phyloP scores from a whole-genome alignment of 2,329 filamentous ascomycete genomes.

The Fusarium gaditjirri region DNA sequence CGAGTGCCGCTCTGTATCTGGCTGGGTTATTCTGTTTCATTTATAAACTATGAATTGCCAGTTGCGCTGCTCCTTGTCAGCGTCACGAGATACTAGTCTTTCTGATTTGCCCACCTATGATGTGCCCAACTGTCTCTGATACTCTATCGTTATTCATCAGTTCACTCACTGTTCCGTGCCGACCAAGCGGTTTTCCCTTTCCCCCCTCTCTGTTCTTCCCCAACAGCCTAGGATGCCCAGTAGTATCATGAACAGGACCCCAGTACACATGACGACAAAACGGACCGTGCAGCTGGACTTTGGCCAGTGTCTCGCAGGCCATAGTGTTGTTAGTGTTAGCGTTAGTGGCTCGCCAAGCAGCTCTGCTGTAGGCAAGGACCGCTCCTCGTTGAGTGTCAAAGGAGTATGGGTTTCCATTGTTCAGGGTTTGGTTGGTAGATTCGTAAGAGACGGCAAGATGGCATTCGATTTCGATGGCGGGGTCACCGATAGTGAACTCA shows the following conservation, averaged over 20 bases:
- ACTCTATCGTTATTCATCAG: slow-evolving; percentile 27
- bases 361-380: slow-evolving; percentile 3
- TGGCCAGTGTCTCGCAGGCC: slow-evolving; percentile 36
- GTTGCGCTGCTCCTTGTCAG: slow-evolving; percentile 10
- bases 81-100: slow-evolving; percentile 25
- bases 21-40: slow-evolving; percentile 13
- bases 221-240: slow-evolving; percentile 6
- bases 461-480: neutral
- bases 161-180: slow-evolving; percentile 2
- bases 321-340: slow-evolving; percentile 4
- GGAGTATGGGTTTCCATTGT: slow-evolving; percentile 26
- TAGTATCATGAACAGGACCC: slow-evolving; percentile 3
- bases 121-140: slow-evolving; percentile 23
- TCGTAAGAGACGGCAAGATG: neutral
- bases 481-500: neutral
- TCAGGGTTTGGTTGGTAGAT: slow-evolving; percentile 35
- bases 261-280: slow-evolving; percentile 39
- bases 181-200: slow-evolving; percentile 14
- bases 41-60: slow-evolving; percentile 19
- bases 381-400: neutral
- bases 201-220: neutral
- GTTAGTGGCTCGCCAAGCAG: slow-evolving; percentile 35
- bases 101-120: neutral
- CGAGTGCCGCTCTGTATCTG: slow-evolving; percentile 11
- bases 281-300: slow-evolving; percentile 32